Evolutionary conservation across 441 rosid species (phyloP).

Genomic region (Eruca vesicaria): DNA sequence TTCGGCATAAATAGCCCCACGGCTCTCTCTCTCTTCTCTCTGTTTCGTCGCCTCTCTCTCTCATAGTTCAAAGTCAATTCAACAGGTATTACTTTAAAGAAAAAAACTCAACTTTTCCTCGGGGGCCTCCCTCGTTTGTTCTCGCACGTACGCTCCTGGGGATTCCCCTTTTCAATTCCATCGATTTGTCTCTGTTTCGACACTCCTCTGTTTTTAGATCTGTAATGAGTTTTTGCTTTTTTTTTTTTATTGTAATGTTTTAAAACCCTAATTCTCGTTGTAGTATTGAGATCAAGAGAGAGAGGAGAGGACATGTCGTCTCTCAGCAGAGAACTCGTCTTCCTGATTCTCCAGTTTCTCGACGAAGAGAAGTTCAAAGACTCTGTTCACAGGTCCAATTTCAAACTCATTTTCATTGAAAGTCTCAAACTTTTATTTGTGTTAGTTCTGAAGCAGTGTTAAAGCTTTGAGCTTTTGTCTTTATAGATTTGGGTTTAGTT

Average conservation of each 20-base stretch:
- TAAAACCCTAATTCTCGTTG: conserved; percentile 29
- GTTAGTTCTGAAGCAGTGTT: conserved; percentile 11
- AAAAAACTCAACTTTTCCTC: background rate
- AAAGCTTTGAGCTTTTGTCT: too few species aligned
- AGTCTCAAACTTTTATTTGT: background rate
- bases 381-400: conserved; percentile 50
- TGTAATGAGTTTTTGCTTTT: background rate
- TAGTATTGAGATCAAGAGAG: conserved; percentile 12
- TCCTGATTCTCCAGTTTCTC: conserved; percentile 55
- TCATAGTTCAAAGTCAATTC: conserved; percentile 32
- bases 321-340: conserved; percentile 64
- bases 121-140: background rate
- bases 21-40: background rate
- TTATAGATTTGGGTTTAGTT: background rate
- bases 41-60: conserved; percentile 15
- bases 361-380: conserved; percentile 69
- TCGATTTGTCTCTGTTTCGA: background rate
- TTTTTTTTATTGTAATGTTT: background rate
- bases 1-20: conserved; percentile 33
- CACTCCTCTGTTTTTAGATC: conserved; percentile 23
- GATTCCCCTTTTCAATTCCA: conserved; percentile 18
- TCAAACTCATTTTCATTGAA: background rate
- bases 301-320: conserved; percentile 51
- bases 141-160: conserved; percentile 26
- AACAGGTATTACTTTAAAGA: conserved; percentile 17